phyloP scores from a whole-genome alignment of 2,329 filamentous ascomycete genomes.

The Verticillium tricorpus region DNA sequence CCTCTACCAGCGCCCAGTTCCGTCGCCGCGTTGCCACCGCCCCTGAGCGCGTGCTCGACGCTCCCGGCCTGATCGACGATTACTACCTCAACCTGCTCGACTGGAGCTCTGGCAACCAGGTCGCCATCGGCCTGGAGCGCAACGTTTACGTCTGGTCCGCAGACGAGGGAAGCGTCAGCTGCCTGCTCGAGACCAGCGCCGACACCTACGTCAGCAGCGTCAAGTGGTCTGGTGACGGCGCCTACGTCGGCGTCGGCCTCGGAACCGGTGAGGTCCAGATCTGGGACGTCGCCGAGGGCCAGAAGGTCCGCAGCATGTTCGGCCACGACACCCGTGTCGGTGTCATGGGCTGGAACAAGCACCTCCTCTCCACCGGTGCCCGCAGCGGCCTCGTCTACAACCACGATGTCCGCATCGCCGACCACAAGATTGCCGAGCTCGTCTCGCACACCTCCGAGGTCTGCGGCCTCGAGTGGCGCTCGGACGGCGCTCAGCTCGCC shows the following conservation, averaged over 20 bases:
- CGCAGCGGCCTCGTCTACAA: constrained; percentile 95
- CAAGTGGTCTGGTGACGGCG: constrained; percentile 97
- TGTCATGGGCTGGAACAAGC: constrained; percentile 99
- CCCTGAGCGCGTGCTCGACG: constrained; percentile 93
- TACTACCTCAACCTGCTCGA: constrained; percentile 99
- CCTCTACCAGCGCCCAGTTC: constrained; percentile 73
- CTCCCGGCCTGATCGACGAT: constrained; percentile 92
- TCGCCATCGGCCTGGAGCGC: constrained; percentile 94
- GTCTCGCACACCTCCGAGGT: constrained; percentile 97
- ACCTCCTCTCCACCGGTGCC: constrained; percentile 89
- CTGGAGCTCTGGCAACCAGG: constrained; percentile 97
- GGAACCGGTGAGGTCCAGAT: constrained; percentile 97
- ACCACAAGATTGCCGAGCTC: constrained; percentile 97
- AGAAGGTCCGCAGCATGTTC: constrained; percentile 97
- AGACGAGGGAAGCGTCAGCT: constrained; percentile 84
- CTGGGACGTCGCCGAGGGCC: constrained; percentile 94
- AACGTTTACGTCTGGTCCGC: constrained; percentile 99
- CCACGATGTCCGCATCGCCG: constrained; percentile 94
- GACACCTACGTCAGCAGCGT: constrained; percentile 98
- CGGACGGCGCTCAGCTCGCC: constrained; percentile 92
- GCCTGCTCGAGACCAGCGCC: constrained; percentile 77
- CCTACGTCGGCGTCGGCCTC: constrained; percentile 92
- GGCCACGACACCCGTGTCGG: constrained; percentile 95
- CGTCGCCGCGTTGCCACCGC: constrained; percentile 89
- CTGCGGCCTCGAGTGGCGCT: constrained; percentile 95